Evolutionary conservation across 1,139 yeast species (phyloP), one percentile per base, ranked within the genome.

Genomic region (Candida mesenterica): DNA sequence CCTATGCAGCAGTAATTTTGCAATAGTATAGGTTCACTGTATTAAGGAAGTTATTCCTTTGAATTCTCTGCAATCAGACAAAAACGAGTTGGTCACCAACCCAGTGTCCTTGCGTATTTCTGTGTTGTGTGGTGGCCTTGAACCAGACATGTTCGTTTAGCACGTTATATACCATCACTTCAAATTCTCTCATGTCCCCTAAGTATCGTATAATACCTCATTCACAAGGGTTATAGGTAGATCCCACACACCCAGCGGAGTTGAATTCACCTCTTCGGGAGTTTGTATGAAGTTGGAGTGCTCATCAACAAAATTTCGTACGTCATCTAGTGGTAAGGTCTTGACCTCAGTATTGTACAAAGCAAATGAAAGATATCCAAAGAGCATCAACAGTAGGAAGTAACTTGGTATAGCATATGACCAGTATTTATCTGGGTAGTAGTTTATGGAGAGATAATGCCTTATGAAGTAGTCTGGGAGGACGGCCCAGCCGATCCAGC

Each of bases 341-440:
- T 79, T 67, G 12, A 80, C 72, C 52, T 90, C 97, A 4, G 78
- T 76, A 51, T 86, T 86, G 65, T 83, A 87, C 30, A 79, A 59
- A 0, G 82, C 80, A 37, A 89, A 59, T 3, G 81, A 86, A 4
- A 85, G 65, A 55, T 89, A 90, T 0, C 74, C 73, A 52, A 79
- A 88, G 7, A 80, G 61, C 86, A 90, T 79, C 12, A 72, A 57
- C 69, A 87, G 77, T 27, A 90, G 62, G 6, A 82, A 68, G 49
- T 76, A 82, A 3, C 83, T 66, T 1, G 96, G 95, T 1, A 85
- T 57, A 0, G 89, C 86, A 33, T 82, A 53, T 2, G 92, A 82
- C 96, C 96, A 88, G 82, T 92, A 87, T 46, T 88, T 68, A 23
- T 88, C 83, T 0, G 96, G 96, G 47, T 81, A 84, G 57, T 86